Evolutionary conservation across 2,329 filamentous ascomycete species (phyloP), one percentile per base, ranked within the genome.

Genomic region (Zymoseptoria passerinii): DNA sequence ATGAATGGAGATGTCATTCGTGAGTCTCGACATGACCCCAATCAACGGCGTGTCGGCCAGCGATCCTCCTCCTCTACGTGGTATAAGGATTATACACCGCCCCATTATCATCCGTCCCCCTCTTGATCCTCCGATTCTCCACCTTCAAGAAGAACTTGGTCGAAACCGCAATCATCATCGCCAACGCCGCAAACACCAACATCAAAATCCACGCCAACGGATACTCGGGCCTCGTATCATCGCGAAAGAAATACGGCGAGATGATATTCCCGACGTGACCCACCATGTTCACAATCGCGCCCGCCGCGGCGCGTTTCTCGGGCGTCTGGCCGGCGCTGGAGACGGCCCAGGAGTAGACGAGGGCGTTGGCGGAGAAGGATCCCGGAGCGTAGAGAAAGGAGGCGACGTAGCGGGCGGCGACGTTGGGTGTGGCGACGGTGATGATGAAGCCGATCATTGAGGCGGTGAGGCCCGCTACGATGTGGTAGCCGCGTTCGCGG

Each of bases 381-480:
- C 73, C 70, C 10, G 65, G 64, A 7, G 70, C 67, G 57, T 72
- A 73, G 1, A 74, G 58, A 60, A 73, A 74, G 0, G 67, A 66
- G 9, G 70, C 66, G 19, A 64, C 54, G 54, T 71, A 71, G 16
- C 68, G 66, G 8, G 53, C 53, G n/a, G 40, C 54, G 4, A 48
- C 53, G 48, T 58, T 54, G 20, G 53, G 56, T 13, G 56, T 61
- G 2, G 29, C 53, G 4, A 51, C 19, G 16, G 50, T 51, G 16
- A 62, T 56, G 29, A 60, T 50, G 52, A 61, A 63, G 27, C 82
- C 82, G 9, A 79, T 64, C 1, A 82, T 67, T n/a, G 81, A 81
- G 48, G 79, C 73, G 48, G 75, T 58, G 50, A 83, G 79, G 4
- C 81, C 80, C 3, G 76, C 76, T 19, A 76, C 70, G 57, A 83